phyloP scores from a whole-genome alignment of 108 stramenopile species.

The Nitzschia palea region DNA sequence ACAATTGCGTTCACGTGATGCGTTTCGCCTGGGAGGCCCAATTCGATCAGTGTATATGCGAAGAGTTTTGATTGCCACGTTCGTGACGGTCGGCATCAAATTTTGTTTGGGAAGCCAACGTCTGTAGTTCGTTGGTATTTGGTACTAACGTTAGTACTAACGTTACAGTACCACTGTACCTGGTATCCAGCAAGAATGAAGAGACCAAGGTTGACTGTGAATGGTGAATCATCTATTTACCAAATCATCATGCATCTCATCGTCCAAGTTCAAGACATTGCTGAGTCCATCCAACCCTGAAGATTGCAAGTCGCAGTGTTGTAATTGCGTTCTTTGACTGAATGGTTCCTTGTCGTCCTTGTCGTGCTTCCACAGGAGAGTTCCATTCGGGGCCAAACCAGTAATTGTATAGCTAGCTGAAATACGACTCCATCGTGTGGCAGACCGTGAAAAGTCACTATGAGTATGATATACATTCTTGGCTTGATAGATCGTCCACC shows the following conservation, averaged over 20 bases:
- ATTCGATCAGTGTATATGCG: too few relatives aligned
- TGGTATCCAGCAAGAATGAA: too few relatives aligned
- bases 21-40: too few relatives aligned
- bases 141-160: too few relatives aligned
- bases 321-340: neutral
- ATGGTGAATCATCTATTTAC: neutral
- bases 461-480: slow-evolving; percentile 45
- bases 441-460: slow-evolving; percentile 50
- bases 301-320: neutral
- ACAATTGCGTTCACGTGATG: too few relatives aligned
- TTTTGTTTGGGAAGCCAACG: too few relatives aligned
- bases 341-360: neutral
- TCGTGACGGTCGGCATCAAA: too few relatives aligned
- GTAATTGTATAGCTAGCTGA: neutral
- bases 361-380: too few relatives aligned
- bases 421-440: slow-evolving; percentile 39
- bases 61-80: too few relatives aligned
- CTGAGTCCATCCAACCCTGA: neutral
- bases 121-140: too few relatives aligned
- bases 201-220: neutral
- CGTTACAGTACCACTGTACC: too few relatives aligned
- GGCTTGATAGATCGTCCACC: slow-evolving; percentile 44
- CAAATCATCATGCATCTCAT: slow-evolving; percentile 7
- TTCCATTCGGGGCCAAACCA: neutral
- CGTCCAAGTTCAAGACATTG: slow-evolving; percentile 2